Evolutionary conservation across 1,284 basidiomycete genomes (phyloP), one percentile per base, ranked within the genome.

Genomic region (Ustilago trichophora): DNA sequence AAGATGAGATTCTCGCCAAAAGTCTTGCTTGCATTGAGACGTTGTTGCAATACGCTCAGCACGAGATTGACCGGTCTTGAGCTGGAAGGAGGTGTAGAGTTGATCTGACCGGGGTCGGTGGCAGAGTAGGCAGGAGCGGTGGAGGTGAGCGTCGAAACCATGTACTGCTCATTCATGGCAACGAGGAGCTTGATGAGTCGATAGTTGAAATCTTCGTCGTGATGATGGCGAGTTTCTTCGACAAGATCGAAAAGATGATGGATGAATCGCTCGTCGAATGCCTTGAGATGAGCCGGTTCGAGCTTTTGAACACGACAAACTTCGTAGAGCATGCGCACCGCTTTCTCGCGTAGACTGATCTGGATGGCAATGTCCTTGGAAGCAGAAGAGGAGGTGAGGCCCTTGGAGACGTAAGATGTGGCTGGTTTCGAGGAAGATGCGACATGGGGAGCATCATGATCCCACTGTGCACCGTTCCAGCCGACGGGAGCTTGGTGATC

Each of bases 1-100:
- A 97, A 99, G 65, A 98, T 97, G 85, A 98, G 87, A 77, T 98
- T 98, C 83, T 95, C 93, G 13, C 93, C 93, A 82, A 98, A 97
- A 0, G 95, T 97, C 84, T 92, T 93, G 82, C 89, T 91, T 11
- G 87, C 88, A 8, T 91, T 89, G 29, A 93, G 82, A 13, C 94
- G 87, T 21, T 89, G 85, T 85, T 91, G 90, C 24, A 98, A 85
- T 0, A 95, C 88, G 21, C 88, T 85, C 32, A 98, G 83, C 0
- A 98, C 89, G 15, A 92, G 85, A 78, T 98, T 98, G 43, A 75
- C 21, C 34, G 63, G 54, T 11, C 45, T 25, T 2, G 36, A 4
- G 21, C 3, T 43, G 11, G 67, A 21, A 3, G 38, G 49, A 0
- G 60, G 43, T 11, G 60, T 31, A 4, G 60, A 59, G 22, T 59